These are phyloP conservation scores for Onygena corvina DNA, from an alignment of 2,329 filamentous ascomycete species.

Conservation along the genomic window DNA sequence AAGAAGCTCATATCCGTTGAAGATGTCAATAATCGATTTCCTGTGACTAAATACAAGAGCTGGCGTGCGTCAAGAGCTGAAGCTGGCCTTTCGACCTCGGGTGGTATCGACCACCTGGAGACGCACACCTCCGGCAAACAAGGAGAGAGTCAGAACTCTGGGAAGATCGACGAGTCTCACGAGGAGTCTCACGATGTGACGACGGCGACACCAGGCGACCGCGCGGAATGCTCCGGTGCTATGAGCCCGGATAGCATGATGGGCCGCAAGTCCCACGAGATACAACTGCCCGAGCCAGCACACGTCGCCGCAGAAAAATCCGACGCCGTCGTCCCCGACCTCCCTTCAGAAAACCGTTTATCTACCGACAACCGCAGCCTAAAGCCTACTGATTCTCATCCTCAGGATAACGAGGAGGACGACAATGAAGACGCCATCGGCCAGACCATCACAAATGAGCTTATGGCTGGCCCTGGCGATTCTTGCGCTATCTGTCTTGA, in stretches of 20 bases:
- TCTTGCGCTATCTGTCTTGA: slow-evolving; percentile 96
- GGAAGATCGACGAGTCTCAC: neutral
- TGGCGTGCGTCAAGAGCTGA: slow-evolving; percentile 78
- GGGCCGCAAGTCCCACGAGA: neutral
- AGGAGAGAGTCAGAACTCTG: slow-evolving; percentile 19
- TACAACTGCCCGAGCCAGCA: neutral
- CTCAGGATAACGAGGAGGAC: slow-evolving; percentile 40
- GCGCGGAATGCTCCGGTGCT: slow-evolving; percentile 1
- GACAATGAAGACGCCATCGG: slow-evolving; percentile 70
- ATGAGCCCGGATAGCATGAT: neutral
- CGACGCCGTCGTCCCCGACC: neutral
- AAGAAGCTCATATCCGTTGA: slow-evolving; percentile 99
- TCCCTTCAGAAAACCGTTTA: neutral
- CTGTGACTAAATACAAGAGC: slow-evolving; percentile 87
- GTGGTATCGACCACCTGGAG: slow-evolving; percentile 55
- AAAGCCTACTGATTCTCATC: neutral
- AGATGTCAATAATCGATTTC: slow-evolving; percentile 95
- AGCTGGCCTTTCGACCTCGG: slow-evolving; percentile 69
- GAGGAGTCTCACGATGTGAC: slow-evolving; percentile 12
- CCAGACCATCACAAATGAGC: slow-evolving; percentile 67
- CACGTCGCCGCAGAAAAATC: neutral
- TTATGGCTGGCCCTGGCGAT: slow-evolving; percentile 71
- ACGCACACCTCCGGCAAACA: slow-evolving; percentile 52
- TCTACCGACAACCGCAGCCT: neutral
- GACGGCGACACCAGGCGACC: slow-evolving; percentile 7